Percentiles rank a stretch among this genome's conserved stretches.
Conservation (phyloP, 805 yeast species). For the Lipomyces anomalus region DNA sequence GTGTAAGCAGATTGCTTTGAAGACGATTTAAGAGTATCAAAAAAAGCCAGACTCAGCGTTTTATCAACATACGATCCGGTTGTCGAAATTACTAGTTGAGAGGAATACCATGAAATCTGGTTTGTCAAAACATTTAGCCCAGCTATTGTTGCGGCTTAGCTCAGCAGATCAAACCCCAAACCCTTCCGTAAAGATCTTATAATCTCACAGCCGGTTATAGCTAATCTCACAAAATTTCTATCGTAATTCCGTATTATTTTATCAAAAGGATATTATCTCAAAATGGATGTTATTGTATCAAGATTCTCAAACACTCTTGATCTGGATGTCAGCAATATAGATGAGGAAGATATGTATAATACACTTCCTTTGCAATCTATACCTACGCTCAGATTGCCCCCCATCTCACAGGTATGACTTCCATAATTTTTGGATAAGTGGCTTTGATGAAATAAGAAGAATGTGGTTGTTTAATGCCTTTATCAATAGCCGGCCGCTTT, state of each 20-base stretch:
- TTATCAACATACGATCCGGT: too few species aligned
- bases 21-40: too few species aligned
- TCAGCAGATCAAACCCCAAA: neutral
- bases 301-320: constrained; percentile 21
- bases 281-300: constrained; percentile 33
- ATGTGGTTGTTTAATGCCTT: neutral
- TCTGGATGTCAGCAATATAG: constrained; percentile 11
- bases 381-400: constrained; percentile 29
- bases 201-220: neutral
- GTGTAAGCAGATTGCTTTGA: too few species aligned
- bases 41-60: too few species aligned
- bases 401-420: constrained; percentile 28
- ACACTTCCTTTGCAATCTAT: constrained; percentile 8
- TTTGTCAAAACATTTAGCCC: too few species aligned
- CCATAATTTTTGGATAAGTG: neutral
- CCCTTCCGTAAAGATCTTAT: neutral
- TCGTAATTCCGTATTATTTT: too few species aligned
- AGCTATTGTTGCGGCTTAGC: too few species aligned
- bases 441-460: constrained; percentile 3
- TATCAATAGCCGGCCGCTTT: constrained; percentile 69
- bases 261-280: neutral
- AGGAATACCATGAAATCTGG: too few species aligned
- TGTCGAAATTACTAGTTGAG: too few species aligned
- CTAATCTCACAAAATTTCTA: neutral
- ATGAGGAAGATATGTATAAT: constrained; percentile 19